phyloP scores from a whole-genome alignment of 768 basidiomycete species.

The Suillus discolor region DNA sequence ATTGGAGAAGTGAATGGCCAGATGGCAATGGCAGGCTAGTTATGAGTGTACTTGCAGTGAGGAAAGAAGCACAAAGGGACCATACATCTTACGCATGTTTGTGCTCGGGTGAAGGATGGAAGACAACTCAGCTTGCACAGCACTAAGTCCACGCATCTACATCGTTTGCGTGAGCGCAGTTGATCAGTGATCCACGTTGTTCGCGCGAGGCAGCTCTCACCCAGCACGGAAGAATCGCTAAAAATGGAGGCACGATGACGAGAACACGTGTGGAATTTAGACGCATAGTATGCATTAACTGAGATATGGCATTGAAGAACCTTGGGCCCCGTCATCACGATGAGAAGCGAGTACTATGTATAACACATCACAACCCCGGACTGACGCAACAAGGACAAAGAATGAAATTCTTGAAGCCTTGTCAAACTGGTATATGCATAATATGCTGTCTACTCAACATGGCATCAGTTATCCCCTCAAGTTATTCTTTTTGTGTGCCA shows the following conservation, averaged over 20 bases:
- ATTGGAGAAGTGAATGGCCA: slow-evolving; percentile 8
- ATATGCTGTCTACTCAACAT: too few species aligned
- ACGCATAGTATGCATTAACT: background rate
- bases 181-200: slow-evolving; percentile 27
- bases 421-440: too few species aligned
- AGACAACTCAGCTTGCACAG: slow-evolving; percentile 19
- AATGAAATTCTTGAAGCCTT: background rate
- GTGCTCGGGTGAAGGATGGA: slow-evolving; percentile 14
- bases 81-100: slow-evolving; percentile 28
- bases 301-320: background rate
- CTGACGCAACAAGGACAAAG: background rate
- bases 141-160: slow-evolving; percentile 34
- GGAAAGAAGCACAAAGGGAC: slow-evolving; percentile 20
- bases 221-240: too few species aligned
- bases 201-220: slow-evolving; percentile 19
- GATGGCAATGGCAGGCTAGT: slow-evolving; percentile 10
- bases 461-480: too few species aligned
- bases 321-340: background rate
- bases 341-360: too few species aligned
- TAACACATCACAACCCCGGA: too few species aligned
- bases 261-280: background rate
- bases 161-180: slow-evolving; percentile 17
- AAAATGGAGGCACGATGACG: background rate
- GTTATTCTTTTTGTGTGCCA: too few species aligned
- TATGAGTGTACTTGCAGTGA: slow-evolving; percentile 19